Base-by-base conservation (phyloP, 176 grass and related monocot species). In the Oryza glumipatula region DNA sequence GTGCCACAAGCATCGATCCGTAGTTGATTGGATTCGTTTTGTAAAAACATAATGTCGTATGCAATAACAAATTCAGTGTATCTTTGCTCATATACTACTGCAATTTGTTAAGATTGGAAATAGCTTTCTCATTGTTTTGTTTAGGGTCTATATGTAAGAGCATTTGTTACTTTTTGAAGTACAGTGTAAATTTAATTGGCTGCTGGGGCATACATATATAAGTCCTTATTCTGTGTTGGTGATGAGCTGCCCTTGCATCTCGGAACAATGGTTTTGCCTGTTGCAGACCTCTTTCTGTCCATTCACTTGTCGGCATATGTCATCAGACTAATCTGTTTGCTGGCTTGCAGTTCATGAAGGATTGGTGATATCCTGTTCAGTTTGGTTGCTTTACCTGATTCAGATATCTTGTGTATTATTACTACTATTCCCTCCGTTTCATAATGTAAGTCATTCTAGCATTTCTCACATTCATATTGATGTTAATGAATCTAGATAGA, bases 1-100 rank as follows among this genome's bases (percentile, higher is more conserved):
- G 95, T 98, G 13, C 95, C 95, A 0, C 80, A 79, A 58, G 80
- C 95, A 74, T 95, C 95, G 1, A 86, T 98, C 19, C 86, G 95
- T 24, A 86, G 75, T 83, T 94, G 76, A 77, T 87, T 39, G 58
- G 28, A 17, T 1, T 70, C 0, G 14, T 15, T 80, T 15, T 80
- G 63, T 84, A 80, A 80, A 83, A 33, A 68, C 24, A 28, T 15
- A 10, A 23, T 63, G 6, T 79, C 43, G 43, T 78, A 3, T 71
- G 38, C 35, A 33, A 23, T 24, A n/a, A 67, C 23, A 74, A 35
- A 5, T 79, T 88, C 4, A 14, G 30, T 47, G 46, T 39, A 75
- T 69, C 35, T 12, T 46, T 54, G 17, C 24, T 32, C 36, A 21
- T 73, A 26, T 52, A 67, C 54, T 67, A 74, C 61, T 46, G 36